Conservation (phyloP, 768 basidiomycete genomes). For the Hortiboletus campestris region DNA sequence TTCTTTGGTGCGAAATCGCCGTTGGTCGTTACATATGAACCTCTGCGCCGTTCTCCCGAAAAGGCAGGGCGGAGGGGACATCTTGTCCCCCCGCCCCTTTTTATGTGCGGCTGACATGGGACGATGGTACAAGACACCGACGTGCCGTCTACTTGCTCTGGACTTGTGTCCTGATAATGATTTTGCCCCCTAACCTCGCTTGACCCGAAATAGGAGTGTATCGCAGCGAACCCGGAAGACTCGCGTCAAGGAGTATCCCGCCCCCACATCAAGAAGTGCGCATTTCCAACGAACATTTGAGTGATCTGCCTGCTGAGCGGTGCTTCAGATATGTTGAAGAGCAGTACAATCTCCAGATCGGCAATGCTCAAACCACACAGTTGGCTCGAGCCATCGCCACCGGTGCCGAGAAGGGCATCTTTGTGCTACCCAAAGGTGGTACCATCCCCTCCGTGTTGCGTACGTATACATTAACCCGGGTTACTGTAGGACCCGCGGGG, state of each 20-base stretch:
- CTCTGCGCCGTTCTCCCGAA: conserved; percentile 24
- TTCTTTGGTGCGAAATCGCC: conserved; percentile 2
- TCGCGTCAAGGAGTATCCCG: conserved; percentile 84
- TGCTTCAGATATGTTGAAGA: conserved; percentile 72
- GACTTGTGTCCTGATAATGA: conserved; percentile 6
- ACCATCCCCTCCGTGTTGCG: background rate
- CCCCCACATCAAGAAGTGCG: conserved; percentile 90
- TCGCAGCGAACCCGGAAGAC: conserved; percentile 69
- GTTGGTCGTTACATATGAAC: conserved; percentile 8
- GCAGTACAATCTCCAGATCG: conserved; percentile 79
- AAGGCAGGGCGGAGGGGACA: conserved; percentile 42
- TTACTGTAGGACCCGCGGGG: conserved; percentile 42
- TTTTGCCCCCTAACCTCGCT: conserved; percentile 20
- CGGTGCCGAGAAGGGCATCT: conserved; percentile 82
- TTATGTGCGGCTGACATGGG: conserved; percentile 12
- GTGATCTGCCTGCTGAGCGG: conserved; percentile 18
- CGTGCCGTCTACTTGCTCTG: conserved; percentile 3
- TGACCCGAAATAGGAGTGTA: conserved; percentile 67
- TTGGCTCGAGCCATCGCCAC: conserved; percentile 76
- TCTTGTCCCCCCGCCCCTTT: conserved; percentile 8
- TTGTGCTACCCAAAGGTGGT: conserved; percentile 85
- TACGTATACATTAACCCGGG: conserved; percentile 1
- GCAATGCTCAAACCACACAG: conserved; percentile 72
- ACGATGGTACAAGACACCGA: conserved; percentile 2
- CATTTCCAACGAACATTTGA: conserved; percentile 17